Evolutionary conservation across 495 filamentous ascomycete genomes (phyloP), one percentile per base, ranked within the genome.

Genomic region (Trichoderma reesei): DNA sequence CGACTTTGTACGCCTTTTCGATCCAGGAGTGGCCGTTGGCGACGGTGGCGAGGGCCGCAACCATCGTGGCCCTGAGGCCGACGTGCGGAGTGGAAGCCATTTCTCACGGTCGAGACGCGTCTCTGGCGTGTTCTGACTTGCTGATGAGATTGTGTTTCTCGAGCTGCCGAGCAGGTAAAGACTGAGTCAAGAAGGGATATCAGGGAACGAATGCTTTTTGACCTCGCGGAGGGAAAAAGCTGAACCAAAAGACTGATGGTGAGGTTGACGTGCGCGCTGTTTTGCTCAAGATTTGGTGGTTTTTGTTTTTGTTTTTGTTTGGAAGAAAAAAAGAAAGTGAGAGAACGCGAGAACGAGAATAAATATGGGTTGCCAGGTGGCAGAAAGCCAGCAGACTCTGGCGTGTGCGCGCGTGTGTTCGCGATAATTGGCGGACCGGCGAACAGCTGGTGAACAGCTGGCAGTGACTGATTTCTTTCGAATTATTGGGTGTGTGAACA

Each of bases 1-100:
- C 81, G 75, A 97, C 85, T 38, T 85, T 80, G n/a, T 72, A 77
- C 33, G 91, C 73, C 64, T 86, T 73, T 71, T 95, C 90, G 16
- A 91, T 80, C 92, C 92, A 97, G 44, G 86, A 84, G 74, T 96
- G 91, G 33, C 81, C 87, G 3, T 18, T 33, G 46, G 44, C 62
- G 42, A 36, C 8, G 44, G 44, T 26, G 62, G 63, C 31, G 16
- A 59, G 46, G 2, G 63, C 9, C 14, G 34, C 54, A 31, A 56
- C 31, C 51, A 56, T 11, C 10, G 37, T 31, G 10, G 14, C 62
- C 41, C 18, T 48, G 62, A 48, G 20, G 46, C 42, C 62, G 20
- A 34, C 26, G 20, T 31, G 51, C 9, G 51, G 51, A 7, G 9
- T 56, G 20, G 51, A 31, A 9, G 51, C 6, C 31, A 56, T 56